A percentile compares a stretch with the other conserved stretches of the same genome.
Conservation (phyloP, 2,329 filamentous ascomycete species). For the Pezicula neosporulosa region DNA sequence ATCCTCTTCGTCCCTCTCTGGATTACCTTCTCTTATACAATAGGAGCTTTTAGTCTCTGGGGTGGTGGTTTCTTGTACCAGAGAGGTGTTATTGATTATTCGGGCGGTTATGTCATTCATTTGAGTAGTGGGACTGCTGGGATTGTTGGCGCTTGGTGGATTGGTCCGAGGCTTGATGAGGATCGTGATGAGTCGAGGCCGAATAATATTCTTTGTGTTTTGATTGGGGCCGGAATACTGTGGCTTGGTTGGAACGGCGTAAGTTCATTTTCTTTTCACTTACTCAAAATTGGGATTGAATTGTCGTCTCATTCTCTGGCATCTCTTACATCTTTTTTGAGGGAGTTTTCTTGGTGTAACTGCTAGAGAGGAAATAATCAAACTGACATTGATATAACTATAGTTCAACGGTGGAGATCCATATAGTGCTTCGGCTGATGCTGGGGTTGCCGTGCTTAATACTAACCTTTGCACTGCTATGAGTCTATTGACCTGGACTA, state of each 20-base stretch:
- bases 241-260: constrained; percentile 49
- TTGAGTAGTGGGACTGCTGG: constrained; percentile 48
- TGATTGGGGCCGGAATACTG: constrained; percentile 45
- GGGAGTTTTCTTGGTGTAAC: too few relatives aligned
- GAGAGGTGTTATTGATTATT: constrained; percentile 46
- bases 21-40: constrained; percentile 42
- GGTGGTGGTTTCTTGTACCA: constrained; percentile 42
- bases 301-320: too few relatives aligned
- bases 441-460: constrained; percentile 47
- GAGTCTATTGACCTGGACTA: constrained; percentile 42
- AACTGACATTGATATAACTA: too few relatives aligned
- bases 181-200: constrained; percentile 43
- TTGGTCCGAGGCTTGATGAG: constrained; percentile 40
- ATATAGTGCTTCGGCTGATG: constrained; percentile 45
- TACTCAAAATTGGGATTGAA: too few relatives aligned
- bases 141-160: constrained; percentile 43
- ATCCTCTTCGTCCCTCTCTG: constrained; percentile 49
- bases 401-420: constrained; percentile 48
- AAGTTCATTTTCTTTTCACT: too few relatives aligned
- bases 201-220: constrained; percentile 41
- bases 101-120: constrained; percentile 50
- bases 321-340: too few relatives aligned
- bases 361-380: too few relatives aligned
- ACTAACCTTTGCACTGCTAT: constrained; percentile 47
- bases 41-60: constrained; percentile 42